Evolutionary conservation across 2,329 filamentous ascomycete genomes (phyloP), one percentile per base, ranked within the genome.

Genomic region (Cytospora piceae): DNA sequence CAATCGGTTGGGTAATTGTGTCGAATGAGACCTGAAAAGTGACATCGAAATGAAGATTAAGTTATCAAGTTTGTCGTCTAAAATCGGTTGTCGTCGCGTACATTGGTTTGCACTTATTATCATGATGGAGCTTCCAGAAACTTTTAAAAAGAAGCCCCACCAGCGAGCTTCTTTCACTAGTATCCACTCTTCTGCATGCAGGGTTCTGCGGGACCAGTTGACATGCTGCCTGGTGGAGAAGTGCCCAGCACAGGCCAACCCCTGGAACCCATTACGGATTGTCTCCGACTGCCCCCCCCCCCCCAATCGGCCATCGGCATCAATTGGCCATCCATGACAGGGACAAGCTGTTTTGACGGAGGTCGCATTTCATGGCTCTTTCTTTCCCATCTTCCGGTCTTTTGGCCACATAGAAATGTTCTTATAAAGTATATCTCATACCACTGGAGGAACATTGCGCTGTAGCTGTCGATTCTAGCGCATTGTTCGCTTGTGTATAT

Each of bases 311-410:
- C 46, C 11, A 12, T 24, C 46, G n/a, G 46, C 22, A 24, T 22
- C 46, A 49, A 24, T 20, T 22, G 53, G 61, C 14, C 27, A 29
- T 17, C 51, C 17, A 17, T 17, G 14, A 22, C 54, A 63, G 61
- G 53, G 61, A 63, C 61, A 57, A 42, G 39, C 61, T 39, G 42
- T 51, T 9, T 56, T 46, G 37, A 49, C 22, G 11, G 12, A 12
- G n/a, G 11, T 24, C 20, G 42, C 42, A 49, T 11, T 49, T 7
- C 42, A 22, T 49, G 42, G 20, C 42, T 22, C 42, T 22, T 24
- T 24, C n/a, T 46, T 22, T 6, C 9, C 39, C 46, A 24, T 49
- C n/a, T 24, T 24, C n/a, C n/a, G n/a, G 12, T 24, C 46, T 12
- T 24, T 5, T 24, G n/a, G 2, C 46, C 1, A 49, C 1, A 49